phyloP scores from a whole-genome alignment of 768 basidiomycete species.

The Crucibulum laeve region DNA sequence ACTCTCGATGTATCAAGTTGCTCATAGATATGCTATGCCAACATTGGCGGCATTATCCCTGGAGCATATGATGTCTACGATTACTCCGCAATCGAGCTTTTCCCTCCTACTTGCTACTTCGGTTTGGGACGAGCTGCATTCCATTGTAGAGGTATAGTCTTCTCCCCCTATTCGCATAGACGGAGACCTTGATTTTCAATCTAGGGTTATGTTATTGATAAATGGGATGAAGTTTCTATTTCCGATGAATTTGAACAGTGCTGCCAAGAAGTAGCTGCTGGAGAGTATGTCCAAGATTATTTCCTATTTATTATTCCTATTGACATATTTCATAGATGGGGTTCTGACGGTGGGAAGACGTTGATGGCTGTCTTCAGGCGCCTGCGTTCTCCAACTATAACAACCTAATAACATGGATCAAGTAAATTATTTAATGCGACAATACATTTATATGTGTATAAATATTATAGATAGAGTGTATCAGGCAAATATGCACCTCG shows the following conservation, averaged over 20 bases:
- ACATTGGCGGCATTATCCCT: constrained; percentile 61
- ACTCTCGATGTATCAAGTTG: constrained; percentile 70
- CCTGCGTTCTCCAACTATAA: constrained; percentile 50
- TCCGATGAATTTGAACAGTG: constrained; percentile 65
- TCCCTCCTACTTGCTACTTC: constrained; percentile 65
- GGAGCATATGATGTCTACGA: constrained; percentile 68
- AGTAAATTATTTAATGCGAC: constrained; percentile 1
- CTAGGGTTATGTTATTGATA: constrained; percentile 72
- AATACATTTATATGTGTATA: not conserved
- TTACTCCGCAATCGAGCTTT: constrained; percentile 65
- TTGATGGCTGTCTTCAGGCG: constrained; percentile 64
- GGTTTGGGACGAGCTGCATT: constrained; percentile 60
- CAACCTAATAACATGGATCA: constrained; percentile 11
- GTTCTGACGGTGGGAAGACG: constrained; percentile 64
- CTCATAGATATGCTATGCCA: constrained; percentile 71
- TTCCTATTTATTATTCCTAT: constrained; percentile 1
- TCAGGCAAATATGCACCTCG: not conserved
- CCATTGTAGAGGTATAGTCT: constrained; percentile 50
- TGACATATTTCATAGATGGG: constrained; percentile 46
- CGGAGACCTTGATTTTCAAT: constrained; percentile 5
- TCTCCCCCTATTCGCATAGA: constrained; percentile 3
- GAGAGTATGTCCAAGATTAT: constrained; percentile 52
- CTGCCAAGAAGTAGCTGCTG: constrained; percentile 67
- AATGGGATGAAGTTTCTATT: constrained; percentile 66
- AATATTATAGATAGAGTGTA: not conserved